These are phyloP conservation scores for Mycena latifolia DNA, from an alignment of 768 basidiomycete species.

Conservation along the genomic window DNA sequence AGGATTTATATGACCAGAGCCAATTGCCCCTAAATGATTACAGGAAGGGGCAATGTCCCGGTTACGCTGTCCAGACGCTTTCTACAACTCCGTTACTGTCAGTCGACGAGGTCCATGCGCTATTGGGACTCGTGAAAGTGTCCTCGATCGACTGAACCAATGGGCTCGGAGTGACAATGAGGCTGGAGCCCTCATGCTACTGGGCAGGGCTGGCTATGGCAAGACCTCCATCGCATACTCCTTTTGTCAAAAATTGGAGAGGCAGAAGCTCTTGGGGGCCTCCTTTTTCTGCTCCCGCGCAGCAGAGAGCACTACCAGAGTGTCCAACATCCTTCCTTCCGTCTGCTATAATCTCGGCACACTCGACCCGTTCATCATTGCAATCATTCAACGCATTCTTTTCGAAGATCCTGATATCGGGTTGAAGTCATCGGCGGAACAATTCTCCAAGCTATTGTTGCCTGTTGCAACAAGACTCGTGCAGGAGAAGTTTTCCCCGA, in stretches of 20 bases:
- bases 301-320: not conserved
- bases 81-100: conserved; percentile 1
- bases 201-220: conserved; percentile 3
- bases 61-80: conserved; percentile 2
- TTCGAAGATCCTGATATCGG: not conserved
- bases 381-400: not conserved
- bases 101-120: conserved; percentile 2
- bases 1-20: too few species aligned
- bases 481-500: not conserved
- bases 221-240: conserved; percentile 2
- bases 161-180: not conserved
- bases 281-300: conserved; percentile 1
- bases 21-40: not conserved
- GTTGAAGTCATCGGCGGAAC: not conserved
- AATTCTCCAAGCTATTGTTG: not conserved
- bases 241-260: not conserved
- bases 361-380: not conserved
- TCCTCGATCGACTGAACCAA: not conserved
- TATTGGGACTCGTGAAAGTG: not conserved
- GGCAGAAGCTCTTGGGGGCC: not conserved
- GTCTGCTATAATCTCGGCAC: not conserved
- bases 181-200: not conserved
- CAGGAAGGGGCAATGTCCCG: not conserved
- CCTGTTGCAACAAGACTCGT: not conserved
- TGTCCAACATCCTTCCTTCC: not conserved